Percentiles rank a stretch among this genome's conserved stretches.
phyloP scores from a whole-genome alignment of 169 alveolate species.

The Theileria orientalis region DNA sequence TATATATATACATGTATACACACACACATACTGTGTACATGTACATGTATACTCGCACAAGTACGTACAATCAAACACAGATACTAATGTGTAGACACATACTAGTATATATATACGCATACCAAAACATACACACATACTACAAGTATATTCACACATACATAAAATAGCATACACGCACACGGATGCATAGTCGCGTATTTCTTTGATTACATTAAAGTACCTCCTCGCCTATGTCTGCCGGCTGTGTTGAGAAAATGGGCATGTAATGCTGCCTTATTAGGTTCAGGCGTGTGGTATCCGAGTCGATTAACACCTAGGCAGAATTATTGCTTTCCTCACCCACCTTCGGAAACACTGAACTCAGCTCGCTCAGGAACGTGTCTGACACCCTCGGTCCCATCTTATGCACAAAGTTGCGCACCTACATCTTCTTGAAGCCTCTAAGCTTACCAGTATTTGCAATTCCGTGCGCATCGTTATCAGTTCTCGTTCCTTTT shows the following conservation, averaged over 20 bases:
- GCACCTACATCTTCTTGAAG: slow-evolving; percentile 22
- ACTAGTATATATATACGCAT: too few relatives aligned
- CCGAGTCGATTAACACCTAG: slow-evolving; percentile 72
- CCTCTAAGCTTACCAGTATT: slow-evolving; percentile 54
- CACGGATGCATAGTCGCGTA: neutral
- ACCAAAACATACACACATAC: too few relatives aligned
- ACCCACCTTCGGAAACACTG: slow-evolving; percentile 75
- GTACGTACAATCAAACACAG: too few relatives aligned
- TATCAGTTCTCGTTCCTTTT: slow-evolving; percentile 82
- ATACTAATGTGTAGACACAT: too few relatives aligned
- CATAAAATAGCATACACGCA: neutral
- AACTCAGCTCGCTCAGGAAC: slow-evolving; percentile 74
- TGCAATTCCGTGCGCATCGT: slow-evolving; percentile 83
- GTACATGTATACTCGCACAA: too few relatives aligned
- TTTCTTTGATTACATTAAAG: slow-evolving; percentile 42
- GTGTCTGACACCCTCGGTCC: slow-evolving; percentile 81
- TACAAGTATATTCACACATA: too few relatives aligned
- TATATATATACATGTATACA: too few relatives aligned
- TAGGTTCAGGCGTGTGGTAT: slow-evolving; percentile 68
- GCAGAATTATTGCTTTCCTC: neutral
- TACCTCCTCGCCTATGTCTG: slow-evolving; percentile 71
- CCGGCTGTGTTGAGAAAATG: slow-evolving; percentile 64
- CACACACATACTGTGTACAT: too few relatives aligned
- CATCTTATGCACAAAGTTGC: slow-evolving; percentile 74
- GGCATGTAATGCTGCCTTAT: slow-evolving; percentile 76